These are phyloP conservation scores for Penicillium decumbens DNA, from an alignment of 2,329 filamentous ascomycete genomes.

Conservation along the genomic window DNA sequence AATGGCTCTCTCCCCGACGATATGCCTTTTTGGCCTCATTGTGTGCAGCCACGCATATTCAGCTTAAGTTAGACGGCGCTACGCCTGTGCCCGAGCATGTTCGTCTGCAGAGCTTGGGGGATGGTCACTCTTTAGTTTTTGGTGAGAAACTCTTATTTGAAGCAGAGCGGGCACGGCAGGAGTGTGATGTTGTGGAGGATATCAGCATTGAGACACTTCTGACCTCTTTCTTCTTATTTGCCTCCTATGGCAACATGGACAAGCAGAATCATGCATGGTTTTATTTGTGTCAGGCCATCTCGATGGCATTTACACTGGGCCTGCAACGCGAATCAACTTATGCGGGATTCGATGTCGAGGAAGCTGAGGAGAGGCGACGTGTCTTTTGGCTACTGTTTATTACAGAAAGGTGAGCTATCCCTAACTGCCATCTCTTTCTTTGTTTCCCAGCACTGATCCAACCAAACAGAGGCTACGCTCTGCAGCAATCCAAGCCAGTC, in stretches of 20 bases:
- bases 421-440: background rate
- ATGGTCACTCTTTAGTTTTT: conserved; percentile 56
- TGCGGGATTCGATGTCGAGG: conserved; percentile 43
- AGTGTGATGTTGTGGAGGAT: conserved; percentile 40
- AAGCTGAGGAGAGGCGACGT: conserved; percentile 60
- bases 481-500: conserved; percentile 65
- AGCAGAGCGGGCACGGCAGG: conserved; percentile 44
- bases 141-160: conserved; percentile 66
- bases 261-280: conserved; percentile 75
- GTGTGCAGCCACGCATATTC: conserved; percentile 45
- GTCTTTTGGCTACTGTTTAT: conserved; percentile 71
- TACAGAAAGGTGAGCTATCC: conserved; percentile 58
- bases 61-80: conserved; percentile 39
- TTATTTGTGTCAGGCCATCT: conserved; percentile 70
- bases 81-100: conserved; percentile 21
- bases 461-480: conserved; percentile 59
- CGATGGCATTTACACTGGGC: conserved; percentile 50
- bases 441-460: background rate
- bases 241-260: conserved; percentile 65
- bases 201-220: conserved; percentile 45
- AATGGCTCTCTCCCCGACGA: conserved; percentile 41
- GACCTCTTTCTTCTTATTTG: conserved; percentile 76
- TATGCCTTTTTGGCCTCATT: conserved; percentile 42
- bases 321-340: conserved; percentile 51
- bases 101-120: conserved; percentile 47